A percentile compares a stretch with the other conserved stretches of the same genome.
phyloP scores from a whole-genome alignment of 2,329 filamentous ascomycete species.

The Colletotrichum tropicale region DNA sequence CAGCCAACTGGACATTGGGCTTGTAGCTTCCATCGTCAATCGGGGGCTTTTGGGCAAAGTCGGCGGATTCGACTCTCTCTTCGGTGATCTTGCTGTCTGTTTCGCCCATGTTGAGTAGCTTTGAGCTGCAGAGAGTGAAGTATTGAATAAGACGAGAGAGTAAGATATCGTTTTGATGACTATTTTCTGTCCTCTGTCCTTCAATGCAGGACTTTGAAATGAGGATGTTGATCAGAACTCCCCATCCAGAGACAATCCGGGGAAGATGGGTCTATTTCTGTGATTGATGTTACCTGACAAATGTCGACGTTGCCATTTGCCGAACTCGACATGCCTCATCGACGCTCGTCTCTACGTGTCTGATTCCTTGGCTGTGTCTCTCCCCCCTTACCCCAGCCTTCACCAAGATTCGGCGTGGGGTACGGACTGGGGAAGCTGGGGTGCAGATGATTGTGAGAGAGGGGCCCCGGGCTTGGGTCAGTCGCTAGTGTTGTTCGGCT shows the following conservation, averaged over 20 bases:
- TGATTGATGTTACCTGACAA: background rate
- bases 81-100: slow-evolving; percentile 1
- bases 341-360: background rate
- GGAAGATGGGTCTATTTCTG: slow-evolving; percentile 2
- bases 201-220: background rate
- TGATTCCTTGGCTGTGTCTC: background rate
- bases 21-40: background rate
- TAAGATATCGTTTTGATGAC: background rate
- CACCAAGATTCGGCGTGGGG: background rate
- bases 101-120: background rate
- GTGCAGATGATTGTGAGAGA: background rate
- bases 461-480: slow-evolving; percentile 2
- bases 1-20: slow-evolving; percentile 29
- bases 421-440: background rate
- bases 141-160: background rate
- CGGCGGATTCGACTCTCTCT: slow-evolving; percentile 1
- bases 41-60: background rate
- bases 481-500: background rate
- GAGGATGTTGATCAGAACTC: background rate
- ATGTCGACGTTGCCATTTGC: background rate
- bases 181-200: background rate
- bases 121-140: background rate
- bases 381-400: background rate
- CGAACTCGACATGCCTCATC: background rate
- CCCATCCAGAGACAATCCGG: background rate